phyloP scores from a whole-genome alignment of 83 land plant species.

The Picea mariana region DNA sequence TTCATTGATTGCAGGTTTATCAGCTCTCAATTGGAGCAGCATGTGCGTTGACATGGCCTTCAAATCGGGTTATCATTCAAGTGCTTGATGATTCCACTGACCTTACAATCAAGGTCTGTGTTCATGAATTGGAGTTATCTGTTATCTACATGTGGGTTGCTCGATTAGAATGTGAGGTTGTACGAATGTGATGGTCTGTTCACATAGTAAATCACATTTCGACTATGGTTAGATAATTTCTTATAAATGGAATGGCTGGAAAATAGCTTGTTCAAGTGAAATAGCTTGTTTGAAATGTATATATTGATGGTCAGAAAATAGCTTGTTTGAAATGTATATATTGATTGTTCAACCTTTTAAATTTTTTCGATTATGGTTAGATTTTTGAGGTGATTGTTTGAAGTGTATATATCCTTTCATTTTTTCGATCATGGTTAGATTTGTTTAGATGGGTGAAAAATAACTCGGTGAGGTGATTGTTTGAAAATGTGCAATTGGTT shows the following conservation, averaged over 20 bases:
- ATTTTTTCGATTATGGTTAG: no score
- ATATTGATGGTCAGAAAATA: no score
- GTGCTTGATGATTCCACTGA: slow-evolving; percentile 80
- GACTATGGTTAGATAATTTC: not conserved
- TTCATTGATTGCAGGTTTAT: slow-evolving; percentile 43
- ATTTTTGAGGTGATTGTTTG: no score
- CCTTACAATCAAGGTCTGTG: slow-evolving; percentile 44
- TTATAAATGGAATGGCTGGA: not conserved
- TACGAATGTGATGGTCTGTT: no score
- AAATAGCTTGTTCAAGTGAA: no score
- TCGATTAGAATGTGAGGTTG: not conserved
- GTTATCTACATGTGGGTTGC: not conserved
- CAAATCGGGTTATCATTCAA: slow-evolving; percentile 63
- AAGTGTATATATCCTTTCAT: no score
- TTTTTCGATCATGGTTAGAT: no score
- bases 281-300: no score
- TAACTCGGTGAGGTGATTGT: not conserved
- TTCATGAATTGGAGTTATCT: not conserved
- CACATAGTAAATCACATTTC: not conserved
- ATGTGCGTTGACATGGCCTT: slow-evolving; percentile 68
- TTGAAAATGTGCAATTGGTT: not conserved
- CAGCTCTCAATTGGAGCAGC: slow-evolving; percentile 72
- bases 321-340: no score
- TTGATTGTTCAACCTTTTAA: no score
- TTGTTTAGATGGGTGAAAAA: not conserved